Percentiles rank a stretch among this genome's conserved stretches.
Evolutionary conservation across 768 basidiomycete species (phyloP).

Genomic region (Cyclocybe aegerita): DNA sequence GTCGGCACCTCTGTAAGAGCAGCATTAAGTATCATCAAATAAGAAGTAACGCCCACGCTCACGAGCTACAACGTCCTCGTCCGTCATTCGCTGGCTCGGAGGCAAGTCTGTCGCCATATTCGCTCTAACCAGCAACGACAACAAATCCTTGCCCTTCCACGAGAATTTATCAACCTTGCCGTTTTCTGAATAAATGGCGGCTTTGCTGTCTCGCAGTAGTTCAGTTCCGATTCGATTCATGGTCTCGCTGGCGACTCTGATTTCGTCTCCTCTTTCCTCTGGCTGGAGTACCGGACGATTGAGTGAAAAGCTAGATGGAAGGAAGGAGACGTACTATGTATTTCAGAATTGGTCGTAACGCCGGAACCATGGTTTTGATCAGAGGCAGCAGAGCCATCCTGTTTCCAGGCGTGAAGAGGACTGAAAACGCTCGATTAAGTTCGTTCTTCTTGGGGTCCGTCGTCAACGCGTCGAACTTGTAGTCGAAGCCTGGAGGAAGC

Average conservation of each 20-base stretch:
- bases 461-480: slow-evolving; percentile 24
- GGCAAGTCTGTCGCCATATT: slow-evolving; percentile 58
- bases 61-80: slow-evolving; percentile 57
- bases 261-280: slow-evolving; percentile 20
- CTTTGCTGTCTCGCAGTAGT: slow-evolving; percentile 49
- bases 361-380: slow-evolving; percentile 33
- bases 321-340: slow-evolving; percentile 26
- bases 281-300: slow-evolving; percentile 16
- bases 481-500: slow-evolving; percentile 24
- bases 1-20: slow-evolving; percentile 47
- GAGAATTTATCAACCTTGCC: slow-evolving; percentile 22
- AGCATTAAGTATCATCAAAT: neutral
- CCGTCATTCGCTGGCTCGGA: slow-evolving; percentile 48
- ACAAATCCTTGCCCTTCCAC: slow-evolving; percentile 44
- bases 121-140: slow-evolving; percentile 56
- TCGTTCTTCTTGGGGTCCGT: slow-evolving; percentile 36
- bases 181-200: slow-evolving; percentile 11
- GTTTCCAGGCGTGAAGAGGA: slow-evolving; percentile 42
- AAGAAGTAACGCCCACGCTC: slow-evolving; percentile 12
- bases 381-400: slow-evolving; percentile 29
- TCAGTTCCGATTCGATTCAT: slow-evolving; percentile 49
- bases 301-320: neutral
- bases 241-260: slow-evolving; percentile 27
- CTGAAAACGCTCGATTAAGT: slow-evolving; percentile 46
- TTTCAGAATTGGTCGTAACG: slow-evolving; percentile 28